Conservation (phyloP, 1,139 yeast genomes). For the Blastobotrys capitulatus region DNA sequence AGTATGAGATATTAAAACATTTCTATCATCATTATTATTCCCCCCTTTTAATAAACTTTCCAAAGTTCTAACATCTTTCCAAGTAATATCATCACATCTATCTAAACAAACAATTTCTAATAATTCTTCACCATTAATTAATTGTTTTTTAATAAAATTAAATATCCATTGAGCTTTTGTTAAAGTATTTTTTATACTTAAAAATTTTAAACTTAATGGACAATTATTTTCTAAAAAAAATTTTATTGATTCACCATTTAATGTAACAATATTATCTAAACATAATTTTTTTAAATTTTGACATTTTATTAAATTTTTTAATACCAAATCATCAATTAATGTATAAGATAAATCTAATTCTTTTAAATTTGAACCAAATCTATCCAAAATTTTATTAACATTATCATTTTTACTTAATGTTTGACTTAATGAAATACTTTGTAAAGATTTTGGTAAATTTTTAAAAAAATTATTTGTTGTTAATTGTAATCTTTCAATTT, state of each 20-base stretch:
- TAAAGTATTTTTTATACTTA: conserved; percentile 13
- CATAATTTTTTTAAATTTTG: conserved; percentile 10
- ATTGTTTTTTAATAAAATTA: conserved; percentile 14
- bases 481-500: conserved; percentile 12
- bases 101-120: conserved; percentile 14
- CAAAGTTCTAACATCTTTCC: conserved; percentile 14
- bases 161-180: conserved; percentile 17
- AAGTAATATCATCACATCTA: conserved; percentile 20
- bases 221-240: conserved; percentile 11
- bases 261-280: conserved; percentile 14
- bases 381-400: conserved; percentile 7
- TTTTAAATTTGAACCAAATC: conserved; percentile 7
- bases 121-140: background rate
- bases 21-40: background rate
- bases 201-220: conserved; percentile 11
- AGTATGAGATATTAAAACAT: conserved; percentile 15
- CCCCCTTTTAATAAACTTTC: conserved; percentile 9
- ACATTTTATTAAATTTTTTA: conserved; percentile 8
- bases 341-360: conserved; percentile 16
- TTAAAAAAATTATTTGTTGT: conserved; percentile 8
- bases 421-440: conserved; percentile 14
- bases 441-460: conserved; percentile 8
- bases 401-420: conserved; percentile 12
- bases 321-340: conserved; percentile 13
- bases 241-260: conserved; percentile 12